Percentiles rank a stretch among this genome's conserved stretches.
Conservation (phyloP, 1,284 basidiomycete genomes). For the Cryptococcus sp. region DNA sequence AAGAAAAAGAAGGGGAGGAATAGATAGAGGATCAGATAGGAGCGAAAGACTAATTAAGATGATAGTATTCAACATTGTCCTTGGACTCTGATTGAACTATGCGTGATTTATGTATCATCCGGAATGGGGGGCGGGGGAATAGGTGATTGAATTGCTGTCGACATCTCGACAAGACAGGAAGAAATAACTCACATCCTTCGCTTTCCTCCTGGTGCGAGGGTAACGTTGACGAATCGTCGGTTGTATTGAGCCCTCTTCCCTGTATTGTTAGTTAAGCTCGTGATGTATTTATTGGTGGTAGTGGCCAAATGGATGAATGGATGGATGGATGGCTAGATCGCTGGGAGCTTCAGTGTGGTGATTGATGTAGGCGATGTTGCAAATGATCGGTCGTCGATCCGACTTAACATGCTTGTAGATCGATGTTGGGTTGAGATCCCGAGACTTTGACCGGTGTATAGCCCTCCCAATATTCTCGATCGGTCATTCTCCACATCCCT, state of each 20-base stretch:
- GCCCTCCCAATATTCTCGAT: too few relatives aligned
- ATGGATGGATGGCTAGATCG: too few relatives aligned
- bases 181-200: constrained; percentile 77
- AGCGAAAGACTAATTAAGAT: constrained; percentile 82
- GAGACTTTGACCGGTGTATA: too few relatives aligned
- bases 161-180: background rate
- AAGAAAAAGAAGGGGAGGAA: constrained; percentile 5
- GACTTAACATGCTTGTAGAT: too few relatives aligned
- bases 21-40: constrained; percentile 66
- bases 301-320: too few relatives aligned
- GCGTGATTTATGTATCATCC: constrained; percentile 67
- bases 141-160: background rate
- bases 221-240: constrained; percentile 73
- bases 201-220: constrained; percentile 84
- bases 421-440: too few relatives aligned
- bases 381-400: too few relatives aligned
- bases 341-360: too few relatives aligned
- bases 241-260: constrained; percentile 86
- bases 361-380: too few relatives aligned
- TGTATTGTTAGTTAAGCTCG: constrained; percentile 11
- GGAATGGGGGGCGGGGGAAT: constrained; percentile 5
- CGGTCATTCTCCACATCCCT: too few relatives aligned
- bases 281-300: too few relatives aligned
- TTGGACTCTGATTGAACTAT: constrained; percentile 82
- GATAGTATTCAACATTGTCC: constrained; percentile 65